Evolutionary conservation across 2,329 filamentous ascomycete species (phyloP).

Genomic region (Ophiocordyceps camponoti-rufipedis): DNA sequence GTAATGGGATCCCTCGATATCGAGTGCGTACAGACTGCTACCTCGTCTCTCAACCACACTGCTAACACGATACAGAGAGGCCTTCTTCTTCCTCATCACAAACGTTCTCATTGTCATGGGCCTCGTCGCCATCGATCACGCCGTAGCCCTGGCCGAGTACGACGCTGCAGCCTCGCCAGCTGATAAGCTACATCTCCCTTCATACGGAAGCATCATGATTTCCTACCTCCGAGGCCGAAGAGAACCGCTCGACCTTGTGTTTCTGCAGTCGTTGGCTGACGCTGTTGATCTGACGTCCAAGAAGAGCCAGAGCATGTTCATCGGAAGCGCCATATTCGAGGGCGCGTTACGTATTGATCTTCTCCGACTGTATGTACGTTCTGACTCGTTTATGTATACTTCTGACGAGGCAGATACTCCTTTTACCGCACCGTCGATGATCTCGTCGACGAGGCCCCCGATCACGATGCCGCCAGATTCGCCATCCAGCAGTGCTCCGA

Average conservation of each 20-base stretch:
- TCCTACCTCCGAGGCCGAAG: neutral
- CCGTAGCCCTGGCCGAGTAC: constrained; percentile 35
- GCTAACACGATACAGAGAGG: constrained; percentile 23
- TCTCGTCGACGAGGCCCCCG: constrained; percentile 44
- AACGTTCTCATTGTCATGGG: constrained; percentile 55
- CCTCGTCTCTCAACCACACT: neutral
- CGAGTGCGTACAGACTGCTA: constrained; percentile 20
- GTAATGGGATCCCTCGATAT: constrained; percentile 50
- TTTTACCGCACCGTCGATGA: constrained; percentile 59
- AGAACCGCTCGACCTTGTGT: neutral
- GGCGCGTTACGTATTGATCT: constrained; percentile 51
- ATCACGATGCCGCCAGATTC: neutral
- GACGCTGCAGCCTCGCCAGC: neutral
- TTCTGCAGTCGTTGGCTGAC: constrained; percentile 14
- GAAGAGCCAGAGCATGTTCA: constrained; percentile 58
- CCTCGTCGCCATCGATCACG: constrained; percentile 50
- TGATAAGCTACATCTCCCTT: no score
- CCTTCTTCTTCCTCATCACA: constrained; percentile 53
- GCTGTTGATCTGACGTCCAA: constrained; percentile 36
- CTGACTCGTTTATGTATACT: no score
- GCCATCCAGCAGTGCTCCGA: neutral
- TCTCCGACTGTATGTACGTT: constrained; percentile 37
- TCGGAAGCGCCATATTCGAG: constrained; percentile 51
- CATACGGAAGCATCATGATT: no score
- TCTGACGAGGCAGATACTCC: neutral